Evolutionary conservation across 306 rosid species (phyloP), one percentile per base, ranked within the genome.

Genomic region (Cyamopsis tetragonoloba): DNA sequence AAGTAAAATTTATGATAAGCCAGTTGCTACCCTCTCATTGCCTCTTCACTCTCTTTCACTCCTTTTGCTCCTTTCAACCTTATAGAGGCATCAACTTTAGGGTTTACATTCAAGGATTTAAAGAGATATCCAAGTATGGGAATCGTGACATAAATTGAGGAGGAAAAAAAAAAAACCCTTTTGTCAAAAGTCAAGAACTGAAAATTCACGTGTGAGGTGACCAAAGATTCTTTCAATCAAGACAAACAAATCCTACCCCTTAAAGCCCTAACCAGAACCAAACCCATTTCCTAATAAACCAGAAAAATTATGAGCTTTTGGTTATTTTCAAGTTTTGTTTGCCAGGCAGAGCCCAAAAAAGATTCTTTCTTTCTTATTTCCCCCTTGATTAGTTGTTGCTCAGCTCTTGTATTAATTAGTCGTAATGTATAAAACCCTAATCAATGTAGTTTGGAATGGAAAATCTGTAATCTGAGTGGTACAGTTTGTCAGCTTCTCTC

Each of bases 151-250:
- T 72, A 9, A 26, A 30, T 30, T n/a, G n/a, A n/a, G n/a, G n/a
- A n/a, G n/a, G n/a, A n/a, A n/a, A n/a, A n/a, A n/a, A n/a, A n/a
- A n/a, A n/a, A 58, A 70, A 77, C 39, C 41, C 66, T 61, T 19
- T 39, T 75, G 85, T 76, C 83, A 80, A 85, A 79, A 51, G 38
- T 73, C 78, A 79, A 78, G 72, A 79, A 82, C 81, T 43, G 76
- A 84, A 70, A 86, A 75, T 72, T 75, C 82, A 44, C 65, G 70
- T 44, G 86, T 87, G 95, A 87, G 89, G 80, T 85, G 89, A 81
- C 79, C 81, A 83, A 83, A 85, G 96, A 89, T 89, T 83, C 88
- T 75, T 51, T 47, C 66, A 62, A 58, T 71, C 68, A 75, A 76
- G 31, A 59, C 79, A 67, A 31, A 66, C 60, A 42, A 67, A 72